phyloP scores from a whole-genome alignment of 2,329 filamentous ascomycete species.

The Hymenoscyphus scutula region DNA sequence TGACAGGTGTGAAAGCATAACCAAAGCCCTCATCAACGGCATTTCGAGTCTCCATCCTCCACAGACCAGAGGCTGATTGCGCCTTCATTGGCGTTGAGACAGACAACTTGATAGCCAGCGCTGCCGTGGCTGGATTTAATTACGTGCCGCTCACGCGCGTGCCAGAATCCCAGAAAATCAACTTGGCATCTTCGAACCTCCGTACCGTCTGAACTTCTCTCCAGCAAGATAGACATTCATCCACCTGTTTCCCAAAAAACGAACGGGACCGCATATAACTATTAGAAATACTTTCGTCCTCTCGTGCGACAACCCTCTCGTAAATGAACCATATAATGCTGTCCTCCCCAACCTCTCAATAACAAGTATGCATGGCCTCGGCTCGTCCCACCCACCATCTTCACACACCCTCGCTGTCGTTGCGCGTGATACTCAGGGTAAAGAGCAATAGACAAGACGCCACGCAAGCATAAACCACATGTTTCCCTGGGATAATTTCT shows the following conservation, averaged over 20 bases:
- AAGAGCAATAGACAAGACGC: constrained; percentile 7
- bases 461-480: constrained; percentile 11
- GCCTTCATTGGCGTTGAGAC: no score
- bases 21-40: neutral
- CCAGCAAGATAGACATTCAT: neutral
- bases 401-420: neutral
- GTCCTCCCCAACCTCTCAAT: neutral
- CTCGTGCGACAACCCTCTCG: neutral
- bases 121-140: neutral
- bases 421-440: constrained; percentile 5
- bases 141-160: neutral
- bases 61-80: no score
- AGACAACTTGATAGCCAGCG: no score
- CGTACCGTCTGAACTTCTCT: neutral
- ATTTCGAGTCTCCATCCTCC: neutral
- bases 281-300: constrained; percentile 1
- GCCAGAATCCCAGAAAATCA: neutral
- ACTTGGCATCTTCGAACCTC: neutral
- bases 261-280: neutral
- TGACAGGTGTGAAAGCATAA: neutral
- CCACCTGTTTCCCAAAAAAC: neutral
- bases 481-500: constrained; percentile 8
- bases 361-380: constrained; percentile 1
- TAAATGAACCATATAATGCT: constrained; percentile 1
- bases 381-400: neutral